A percentile compares a stretch with the other conserved stretches of the same genome.
Evolutionary conservation across 805 yeast species (phyloP).

Genomic region (Wickerhamiella australiensis): DNA sequence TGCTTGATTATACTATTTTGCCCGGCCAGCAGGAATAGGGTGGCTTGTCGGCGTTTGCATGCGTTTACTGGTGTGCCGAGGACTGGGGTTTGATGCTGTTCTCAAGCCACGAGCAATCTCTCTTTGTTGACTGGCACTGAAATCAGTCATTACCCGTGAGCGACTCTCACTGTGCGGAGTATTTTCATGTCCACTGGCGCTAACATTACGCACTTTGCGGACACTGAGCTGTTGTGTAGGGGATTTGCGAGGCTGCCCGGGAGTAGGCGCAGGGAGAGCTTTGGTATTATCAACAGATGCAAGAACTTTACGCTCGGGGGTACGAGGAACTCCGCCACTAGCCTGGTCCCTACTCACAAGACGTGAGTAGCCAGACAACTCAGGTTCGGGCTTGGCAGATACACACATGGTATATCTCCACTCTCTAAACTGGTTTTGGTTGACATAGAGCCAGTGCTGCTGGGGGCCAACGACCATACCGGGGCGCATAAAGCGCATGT

Average conservation of each 20-base stretch:
- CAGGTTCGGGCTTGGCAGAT: slow-evolving; percentile 47
- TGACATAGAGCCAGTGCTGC: slow-evolving; percentile 95
- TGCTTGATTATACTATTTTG: background rate
- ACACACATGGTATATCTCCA: slow-evolving; percentile 89
- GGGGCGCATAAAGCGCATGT: slow-evolving; percentile 91
- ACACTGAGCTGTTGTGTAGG: slow-evolving; percentile 6
- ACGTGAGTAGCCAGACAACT: slow-evolving; percentile 29
- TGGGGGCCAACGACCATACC: slow-evolving; percentile 99
- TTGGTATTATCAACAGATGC: slow-evolving; percentile 51
- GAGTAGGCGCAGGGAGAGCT: slow-evolving; percentile 79
- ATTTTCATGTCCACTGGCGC: background rate
- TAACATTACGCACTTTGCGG: slow-evolving; percentile 2
- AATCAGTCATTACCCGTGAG: slow-evolving; percentile 3
- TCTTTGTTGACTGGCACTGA: slow-evolving; percentile 10
- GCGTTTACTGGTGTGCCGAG: slow-evolving; percentile 16
- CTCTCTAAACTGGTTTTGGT: slow-evolving; percentile 90
- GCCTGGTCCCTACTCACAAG: slow-evolving; percentile 21
- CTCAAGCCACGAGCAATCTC: slow-evolving; percentile 25
- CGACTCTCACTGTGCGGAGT: slow-evolving; percentile 1
- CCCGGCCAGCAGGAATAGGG: slow-evolving; percentile 8
- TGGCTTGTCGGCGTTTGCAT: slow-evolving; percentile 8
- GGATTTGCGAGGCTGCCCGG: slow-evolving; percentile 87
- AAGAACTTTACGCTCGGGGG: slow-evolving; percentile 69
- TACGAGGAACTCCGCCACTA: slow-evolving; percentile 38
- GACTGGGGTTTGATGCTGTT: slow-evolving; percentile 27